These are phyloP conservation scores for Chaetomium cochliodes DNA, from an alignment of 495 filamentous ascomycete genomes.

Conservation along the genomic window DNA sequence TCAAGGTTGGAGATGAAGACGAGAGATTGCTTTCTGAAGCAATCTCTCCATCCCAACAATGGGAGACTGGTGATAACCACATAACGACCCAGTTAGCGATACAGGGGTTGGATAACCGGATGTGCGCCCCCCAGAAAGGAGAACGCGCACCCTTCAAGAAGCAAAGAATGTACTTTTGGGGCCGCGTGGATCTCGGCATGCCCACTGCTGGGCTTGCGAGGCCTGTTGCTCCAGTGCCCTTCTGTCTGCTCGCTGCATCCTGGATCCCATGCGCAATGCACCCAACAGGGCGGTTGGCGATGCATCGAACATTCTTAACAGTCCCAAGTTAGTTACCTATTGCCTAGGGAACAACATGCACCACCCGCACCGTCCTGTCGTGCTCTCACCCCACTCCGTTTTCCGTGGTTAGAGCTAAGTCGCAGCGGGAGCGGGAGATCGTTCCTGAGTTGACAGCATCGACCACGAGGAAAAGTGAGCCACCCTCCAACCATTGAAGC, in stretches of 20 bases:
- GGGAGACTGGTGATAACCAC: conserved; percentile 11
- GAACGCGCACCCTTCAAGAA: neutral
- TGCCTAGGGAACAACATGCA: too few species aligned
- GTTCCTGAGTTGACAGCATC: conserved; percentile 8
- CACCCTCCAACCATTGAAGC: neutral
- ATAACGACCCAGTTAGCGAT: too few species aligned
- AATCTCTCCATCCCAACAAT: neutral
- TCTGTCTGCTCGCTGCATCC: neutral
- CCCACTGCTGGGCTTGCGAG: too few species aligned
- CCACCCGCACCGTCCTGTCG: too few species aligned
- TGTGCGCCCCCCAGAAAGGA: neutral
- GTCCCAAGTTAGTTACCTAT: too few species aligned
- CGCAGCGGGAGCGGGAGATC: neutral
- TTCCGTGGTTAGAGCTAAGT: conserved; percentile 7
- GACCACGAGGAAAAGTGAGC: neutral
- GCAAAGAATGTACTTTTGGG: neutral
- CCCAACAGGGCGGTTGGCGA: neutral
- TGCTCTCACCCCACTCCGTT: conserved; percentile 5
- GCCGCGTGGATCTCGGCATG: neutral
- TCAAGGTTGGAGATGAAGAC: neutral
- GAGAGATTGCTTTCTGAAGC: conserved; percentile 8
- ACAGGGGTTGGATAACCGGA: neutral
- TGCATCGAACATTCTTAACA: too few species aligned
- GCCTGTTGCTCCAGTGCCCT: neutral
- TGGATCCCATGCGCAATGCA: too few species aligned